Conservation (phyloP, 352 stramenopile genomes). For the Phytopythium aichiense region DNA sequence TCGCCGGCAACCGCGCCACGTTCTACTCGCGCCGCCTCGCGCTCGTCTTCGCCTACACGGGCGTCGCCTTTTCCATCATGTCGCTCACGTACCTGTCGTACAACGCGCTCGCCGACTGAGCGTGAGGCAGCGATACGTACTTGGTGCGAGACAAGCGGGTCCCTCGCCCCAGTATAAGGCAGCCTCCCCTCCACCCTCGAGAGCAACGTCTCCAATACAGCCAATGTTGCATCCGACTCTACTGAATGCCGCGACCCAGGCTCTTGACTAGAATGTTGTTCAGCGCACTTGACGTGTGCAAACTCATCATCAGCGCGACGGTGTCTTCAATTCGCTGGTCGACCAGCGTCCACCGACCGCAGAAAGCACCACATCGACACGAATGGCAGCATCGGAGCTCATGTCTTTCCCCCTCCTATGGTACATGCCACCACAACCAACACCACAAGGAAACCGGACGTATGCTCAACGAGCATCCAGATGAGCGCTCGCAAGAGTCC, state of each 20-base stretch:
- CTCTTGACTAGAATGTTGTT: not conserved
- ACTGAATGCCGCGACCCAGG: not conserved
- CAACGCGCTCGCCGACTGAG: conserved; percentile 31
- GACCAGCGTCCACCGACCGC: too few relatives aligned
- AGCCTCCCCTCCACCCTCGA: not conserved
- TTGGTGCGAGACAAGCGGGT: not conserved
- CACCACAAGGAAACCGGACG: too few relatives aligned
- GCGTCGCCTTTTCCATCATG: conserved; percentile 47
- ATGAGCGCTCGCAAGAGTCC: too few relatives aligned
- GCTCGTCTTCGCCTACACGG: conserved; percentile 42
- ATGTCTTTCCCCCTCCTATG: too few relatives aligned
- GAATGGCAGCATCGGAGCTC: too few relatives aligned
- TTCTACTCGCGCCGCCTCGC: conserved; percentile 57
- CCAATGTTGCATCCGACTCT: not conserved
- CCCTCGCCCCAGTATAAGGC: not conserved
- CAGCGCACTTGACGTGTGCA: too few relatives aligned
- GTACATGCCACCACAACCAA: too few relatives aligned
- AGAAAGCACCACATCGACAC: too few relatives aligned
- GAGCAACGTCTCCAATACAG: not conserved
- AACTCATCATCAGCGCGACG: too few relatives aligned
- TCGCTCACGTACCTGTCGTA: conserved; percentile 72
- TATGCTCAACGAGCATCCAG: too few relatives aligned
- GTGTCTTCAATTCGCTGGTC: too few relatives aligned
- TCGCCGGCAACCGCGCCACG: conserved; percentile 7
- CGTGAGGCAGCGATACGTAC: not conserved